Base-by-base conservation (phyloP, 345 rosid genomes). In the Cardamine occulta region DNA sequence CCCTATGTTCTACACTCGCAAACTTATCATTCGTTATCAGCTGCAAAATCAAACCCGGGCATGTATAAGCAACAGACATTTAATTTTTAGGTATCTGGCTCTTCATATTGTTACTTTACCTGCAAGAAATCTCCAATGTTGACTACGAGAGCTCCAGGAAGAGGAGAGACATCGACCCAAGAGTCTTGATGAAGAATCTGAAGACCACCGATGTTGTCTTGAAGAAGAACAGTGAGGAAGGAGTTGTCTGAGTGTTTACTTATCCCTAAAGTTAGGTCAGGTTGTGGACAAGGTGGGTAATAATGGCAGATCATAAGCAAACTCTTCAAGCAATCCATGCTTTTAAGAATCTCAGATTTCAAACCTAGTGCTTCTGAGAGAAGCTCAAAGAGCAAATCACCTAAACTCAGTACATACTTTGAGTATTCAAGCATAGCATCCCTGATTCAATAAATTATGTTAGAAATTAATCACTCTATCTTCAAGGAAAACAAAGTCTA, bases 311-410 rank as follows among this genome's bases (percentile, higher is more conserved):
- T 18, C 51, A 80, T 48, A 17, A 48, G 29, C 65, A 74, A 15
- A 52, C 60, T 59, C 54, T 85, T 75, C 9, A 75, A 72, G 55
- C 81, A 74, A 14, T 57, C 84, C 79, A 58, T 80, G 56, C 59
- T 76, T 37, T 82, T 72, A 8, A 86, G 76, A 63, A 35, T 62
- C 8, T 68, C 77, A 2, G 82, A 60, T 7, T 63, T 72, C 3
- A 83, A 73, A 24, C 88, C 82, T 49, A 84, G 68, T 63, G 88
- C 85, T 76, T 84, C 86, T 5, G 86, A 81, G 8, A 85, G 53
- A 56, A 86, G 66, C 73, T 77, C 74, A 34, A 74, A 80, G 45
- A 87, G 15, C 6, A 34, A 26, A 56, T 32, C 31, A 23, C 87
- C 91, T 48, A 87, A 42, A 61, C 52, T 71, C 76, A 63, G 59